A percentile compares a stretch with the other conserved stretches of the same genome.
Evolutionary conservation across 2,329 filamentous ascomycete species (phyloP).

Genomic region (Fusarium sterilihyphosum): DNA sequence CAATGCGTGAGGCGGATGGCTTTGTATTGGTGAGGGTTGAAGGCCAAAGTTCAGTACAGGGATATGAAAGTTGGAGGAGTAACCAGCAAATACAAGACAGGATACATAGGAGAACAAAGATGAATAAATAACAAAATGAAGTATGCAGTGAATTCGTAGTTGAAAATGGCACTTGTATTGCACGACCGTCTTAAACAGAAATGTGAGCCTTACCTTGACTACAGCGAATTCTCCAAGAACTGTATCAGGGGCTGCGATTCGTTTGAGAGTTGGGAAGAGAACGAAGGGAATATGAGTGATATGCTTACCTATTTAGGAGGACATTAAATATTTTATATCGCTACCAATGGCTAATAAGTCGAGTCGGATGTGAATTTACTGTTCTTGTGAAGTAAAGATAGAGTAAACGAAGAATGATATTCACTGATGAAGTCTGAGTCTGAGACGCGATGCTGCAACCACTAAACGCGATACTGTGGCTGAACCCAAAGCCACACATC

Average conservation of each 20-base stretch:
- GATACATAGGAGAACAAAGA: not conserved
- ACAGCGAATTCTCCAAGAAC: not conserved
- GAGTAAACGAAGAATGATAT: conserved; percentile 1
- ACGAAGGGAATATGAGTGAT: too few relatives aligned
- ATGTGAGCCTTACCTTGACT: conserved; percentile 15
- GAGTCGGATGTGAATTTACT: not conserved
- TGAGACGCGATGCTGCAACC: conserved; percentile 40
- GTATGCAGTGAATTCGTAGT: not conserved
- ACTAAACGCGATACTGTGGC: conserved; percentile 45
- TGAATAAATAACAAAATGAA: not conserved
- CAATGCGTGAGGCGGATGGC: not conserved
- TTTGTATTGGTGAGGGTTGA: not conserved
- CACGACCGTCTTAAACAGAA: not conserved
- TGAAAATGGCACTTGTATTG: not conserved
- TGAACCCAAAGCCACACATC: conserved; percentile 39
- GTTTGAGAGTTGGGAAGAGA: not conserved
- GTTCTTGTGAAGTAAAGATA: conserved; percentile 2
- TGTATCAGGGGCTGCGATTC: not conserved
- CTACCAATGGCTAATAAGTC: not conserved
- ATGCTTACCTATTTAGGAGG: not conserved
- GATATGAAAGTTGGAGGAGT: not conserved
- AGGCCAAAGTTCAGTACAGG: conserved; percentile 1
- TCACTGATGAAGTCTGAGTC: not conserved
- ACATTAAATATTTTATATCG: not conserved
- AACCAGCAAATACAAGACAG: not conserved